These are phyloP conservation scores for Tulasnella sp. DNA, from an alignment of 768 basidiomycete genomes.

Conservation along the genomic window DNA sequence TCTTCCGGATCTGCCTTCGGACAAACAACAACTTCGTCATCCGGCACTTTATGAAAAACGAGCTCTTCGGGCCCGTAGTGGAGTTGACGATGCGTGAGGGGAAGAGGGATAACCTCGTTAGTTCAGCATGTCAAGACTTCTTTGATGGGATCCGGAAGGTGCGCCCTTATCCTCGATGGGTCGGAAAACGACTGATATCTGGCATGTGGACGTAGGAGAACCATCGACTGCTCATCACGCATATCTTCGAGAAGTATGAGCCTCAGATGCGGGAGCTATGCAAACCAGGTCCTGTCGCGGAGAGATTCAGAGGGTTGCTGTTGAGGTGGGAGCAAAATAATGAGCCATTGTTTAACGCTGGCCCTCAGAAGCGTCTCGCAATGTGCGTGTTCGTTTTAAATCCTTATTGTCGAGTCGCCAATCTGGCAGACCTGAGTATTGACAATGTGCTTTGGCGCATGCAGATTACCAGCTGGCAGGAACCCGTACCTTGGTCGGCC, in stretches of 20 bases:
- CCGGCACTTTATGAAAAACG: conserved; percentile 69
- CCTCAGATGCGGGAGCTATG: conserved; percentile 52
- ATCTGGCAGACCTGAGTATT: too few relatives aligned
- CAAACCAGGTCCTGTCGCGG: conserved; percentile 46
- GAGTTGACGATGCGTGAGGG: conserved; percentile 77
- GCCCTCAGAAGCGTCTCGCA: too few relatives aligned
- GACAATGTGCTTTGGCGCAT: conserved; percentile 31
- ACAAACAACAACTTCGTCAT: conserved; percentile 68
- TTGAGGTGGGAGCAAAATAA: conserved; percentile 87
- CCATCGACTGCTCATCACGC: conserved; percentile 69
- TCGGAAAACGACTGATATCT: not conserved
- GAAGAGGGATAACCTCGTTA: conserved; percentile 79
- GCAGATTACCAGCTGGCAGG: conserved; percentile 43
- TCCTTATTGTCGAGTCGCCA: too few relatives aligned
- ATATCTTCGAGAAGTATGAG: conserved; percentile 72
- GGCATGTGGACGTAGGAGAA: conserved; percentile 49
- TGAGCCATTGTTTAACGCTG: conserved; percentile 36
- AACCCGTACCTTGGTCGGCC: conserved; percentile 11
- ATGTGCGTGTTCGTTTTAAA: conserved; percentile 29
- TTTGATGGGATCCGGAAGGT: conserved; percentile 88
- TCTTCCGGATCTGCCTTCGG: conserved; percentile 76
- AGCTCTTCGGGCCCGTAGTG: conserved; percentile 71
- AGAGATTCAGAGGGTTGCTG: conserved; percentile 61
- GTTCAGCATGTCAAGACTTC: conserved; percentile 90
- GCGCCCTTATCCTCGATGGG: conserved; percentile 20